A percentile compares a stretch with the other conserved stretches of the same genome.
Conservation (phyloP, 176 grass and related monocot genomes). For the Saccharum spontaneum region DNA sequence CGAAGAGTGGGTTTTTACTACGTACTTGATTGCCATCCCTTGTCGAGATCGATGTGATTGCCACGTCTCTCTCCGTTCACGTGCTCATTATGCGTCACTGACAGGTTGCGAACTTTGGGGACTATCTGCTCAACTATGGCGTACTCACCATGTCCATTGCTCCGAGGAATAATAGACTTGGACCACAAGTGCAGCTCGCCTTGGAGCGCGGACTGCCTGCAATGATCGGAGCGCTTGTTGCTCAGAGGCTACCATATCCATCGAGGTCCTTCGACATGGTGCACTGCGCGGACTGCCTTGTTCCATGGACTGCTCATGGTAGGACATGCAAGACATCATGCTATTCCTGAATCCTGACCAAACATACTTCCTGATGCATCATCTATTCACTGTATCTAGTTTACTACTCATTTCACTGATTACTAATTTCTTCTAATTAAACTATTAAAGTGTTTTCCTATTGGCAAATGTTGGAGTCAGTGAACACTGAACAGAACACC, state of each 20-base stretch:
- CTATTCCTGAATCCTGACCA: not conserved
- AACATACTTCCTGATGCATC: not conserved
- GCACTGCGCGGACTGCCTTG: conserved; percentile 69
- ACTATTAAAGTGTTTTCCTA: not conserved
- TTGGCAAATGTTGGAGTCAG: not conserved
- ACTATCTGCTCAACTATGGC: conserved; percentile 56
- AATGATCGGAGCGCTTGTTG: conserved; percentile 60
- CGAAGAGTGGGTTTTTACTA: not conserved
- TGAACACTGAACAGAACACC: conserved; percentile 4
- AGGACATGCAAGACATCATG: conserved; percentile 32
- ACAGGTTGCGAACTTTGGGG: conserved; percentile 80
- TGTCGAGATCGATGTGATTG: not conserved
- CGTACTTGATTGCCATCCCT: not conserved
- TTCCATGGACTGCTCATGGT: conserved; percentile 75
- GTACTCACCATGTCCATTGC: conserved; percentile 79
- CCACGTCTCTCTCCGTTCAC: not conserved
- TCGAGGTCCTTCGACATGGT: conserved; percentile 85
- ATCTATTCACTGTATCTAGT: not conserved
- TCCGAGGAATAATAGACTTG: conserved; percentile 41
- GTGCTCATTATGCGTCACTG: not conserved
- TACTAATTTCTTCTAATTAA: not conserved
- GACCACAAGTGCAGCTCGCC: conserved; percentile 76
- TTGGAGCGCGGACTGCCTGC: conserved; percentile 94
- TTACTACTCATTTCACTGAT: conserved; percentile 10
- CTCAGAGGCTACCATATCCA: conserved; percentile 72